phyloP scores from a whole-genome alignment of 495 filamentous ascomycete species.

The Aspergillus diversus region DNA sequence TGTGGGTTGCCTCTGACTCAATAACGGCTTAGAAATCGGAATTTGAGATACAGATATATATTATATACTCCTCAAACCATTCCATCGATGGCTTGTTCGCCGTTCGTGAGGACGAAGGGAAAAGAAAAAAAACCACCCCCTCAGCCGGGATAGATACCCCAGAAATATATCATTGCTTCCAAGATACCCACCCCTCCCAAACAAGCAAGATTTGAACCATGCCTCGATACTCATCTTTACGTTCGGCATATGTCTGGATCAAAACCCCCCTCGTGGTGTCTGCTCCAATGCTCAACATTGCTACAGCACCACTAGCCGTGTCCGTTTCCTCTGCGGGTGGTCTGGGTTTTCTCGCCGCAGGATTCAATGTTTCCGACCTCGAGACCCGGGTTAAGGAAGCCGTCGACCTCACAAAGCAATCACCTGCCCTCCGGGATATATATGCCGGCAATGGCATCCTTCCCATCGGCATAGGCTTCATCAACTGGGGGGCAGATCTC shows the following conservation, averaged over 20 bases:
- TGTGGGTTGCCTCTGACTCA: neutral
- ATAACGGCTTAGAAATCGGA: neutral
- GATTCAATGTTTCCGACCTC: constrained; percentile 32
- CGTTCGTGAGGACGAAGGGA: too few species aligned
- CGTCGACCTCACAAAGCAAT: constrained; percentile 18
- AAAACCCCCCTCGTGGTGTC: constrained; percentile 57
- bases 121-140: too few species aligned
- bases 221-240: constrained; percentile 3
- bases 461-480: constrained; percentile 65
- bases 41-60: neutral
- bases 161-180: too few species aligned
- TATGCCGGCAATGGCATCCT: constrained; percentile 30
- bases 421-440: constrained; percentile 4
- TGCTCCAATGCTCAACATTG: constrained; percentile 71
- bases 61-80: neutral
- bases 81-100: too few species aligned
- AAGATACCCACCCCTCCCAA: neutral
- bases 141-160: too few species aligned
- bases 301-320: constrained; percentile 57
- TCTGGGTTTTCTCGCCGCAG: constrained; percentile 50
- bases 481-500: constrained; percentile 49
- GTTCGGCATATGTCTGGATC: constrained; percentile 23
- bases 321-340: constrained; percentile 66
- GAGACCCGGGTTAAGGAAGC: constrained; percentile 32
- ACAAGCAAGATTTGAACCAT: constrained; percentile 7